Conservation (phyloP, 2,329 filamentous ascomycete genomes). For the Colletotrichum sp. region DNA sequence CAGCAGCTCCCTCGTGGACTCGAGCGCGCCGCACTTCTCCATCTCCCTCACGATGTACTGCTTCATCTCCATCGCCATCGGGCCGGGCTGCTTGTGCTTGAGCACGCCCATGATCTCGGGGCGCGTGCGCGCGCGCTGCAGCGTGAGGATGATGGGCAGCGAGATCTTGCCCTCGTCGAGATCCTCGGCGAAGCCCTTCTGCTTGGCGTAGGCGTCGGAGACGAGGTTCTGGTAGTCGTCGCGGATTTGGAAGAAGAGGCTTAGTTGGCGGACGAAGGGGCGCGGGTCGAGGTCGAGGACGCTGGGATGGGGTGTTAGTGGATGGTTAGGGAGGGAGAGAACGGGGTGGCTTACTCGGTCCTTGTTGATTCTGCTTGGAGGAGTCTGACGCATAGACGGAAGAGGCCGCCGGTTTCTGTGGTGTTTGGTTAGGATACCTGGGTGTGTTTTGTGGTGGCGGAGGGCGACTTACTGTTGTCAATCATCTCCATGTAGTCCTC, state of each 20-base stretch:
- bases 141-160: constrained; percentile 29
- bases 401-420: constrained; percentile 26
- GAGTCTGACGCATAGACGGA: not conserved
- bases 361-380: not conserved
- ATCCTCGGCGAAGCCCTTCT: constrained; percentile 47
- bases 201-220: constrained; percentile 32
- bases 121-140: not conserved
- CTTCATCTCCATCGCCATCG: not conserved
- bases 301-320: not conserved
- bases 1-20: not conserved
- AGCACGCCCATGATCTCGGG: not conserved
- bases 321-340: too few relatives aligned
- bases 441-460: not conserved
- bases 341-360: not conserved
- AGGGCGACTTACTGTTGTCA: not conserved
- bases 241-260: constrained; percentile 34
- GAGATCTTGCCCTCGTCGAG: constrained; percentile 47
- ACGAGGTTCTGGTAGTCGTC: constrained; percentile 37
- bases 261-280: constrained; percentile 22
- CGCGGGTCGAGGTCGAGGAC: not conserved
- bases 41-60: not conserved
- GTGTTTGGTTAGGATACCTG: not conserved
- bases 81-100: not conserved
- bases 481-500: constrained; percentile 90
- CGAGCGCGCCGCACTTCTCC: not conserved